phyloP scores from a whole-genome alignment of 352 stramenopile genomes.

The Phytophthora ramorum region DNA sequence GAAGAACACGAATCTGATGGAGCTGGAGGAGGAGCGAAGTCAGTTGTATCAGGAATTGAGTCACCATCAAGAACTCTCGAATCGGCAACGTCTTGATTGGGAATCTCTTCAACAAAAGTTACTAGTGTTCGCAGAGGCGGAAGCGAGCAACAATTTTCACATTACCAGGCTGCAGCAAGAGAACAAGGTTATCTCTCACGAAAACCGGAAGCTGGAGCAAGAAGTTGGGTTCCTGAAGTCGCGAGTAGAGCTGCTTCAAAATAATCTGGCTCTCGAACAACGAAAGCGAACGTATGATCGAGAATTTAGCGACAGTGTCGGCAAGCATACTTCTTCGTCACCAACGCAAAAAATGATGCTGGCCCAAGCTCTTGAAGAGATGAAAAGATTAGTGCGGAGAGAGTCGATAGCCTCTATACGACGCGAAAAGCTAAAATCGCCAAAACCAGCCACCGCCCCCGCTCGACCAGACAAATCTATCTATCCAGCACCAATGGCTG shows the following conservation, averaged over 20 bases:
- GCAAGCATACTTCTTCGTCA: constrained; percentile 23
- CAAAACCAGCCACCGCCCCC: constrained; percentile 9
- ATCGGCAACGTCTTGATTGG: constrained; percentile 36
- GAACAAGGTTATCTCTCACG: constrained; percentile 38
- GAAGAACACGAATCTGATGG: constrained; percentile 62
- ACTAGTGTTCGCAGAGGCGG: constrained; percentile 32
- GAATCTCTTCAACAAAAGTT: constrained; percentile 41
- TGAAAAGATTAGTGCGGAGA: constrained; percentile 41
- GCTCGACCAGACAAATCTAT: background rate
- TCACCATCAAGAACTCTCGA: constrained; percentile 41
- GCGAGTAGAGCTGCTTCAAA: constrained; percentile 48
- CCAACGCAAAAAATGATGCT: constrained; percentile 33
- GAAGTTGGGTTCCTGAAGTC: constrained; percentile 49
- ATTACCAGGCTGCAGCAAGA: constrained; percentile 50
- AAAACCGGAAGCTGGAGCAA: constrained; percentile 62
- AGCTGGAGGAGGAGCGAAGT: constrained; percentile 64
- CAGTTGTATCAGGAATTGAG: constrained; percentile 56
- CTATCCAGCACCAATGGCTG: background rate
- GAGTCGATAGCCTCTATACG: constrained; percentile 39
- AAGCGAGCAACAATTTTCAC: constrained; percentile 42
- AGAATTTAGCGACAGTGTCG: constrained; percentile 32
- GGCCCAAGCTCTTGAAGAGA: constrained; percentile 46
- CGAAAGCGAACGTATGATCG: constrained; percentile 66
- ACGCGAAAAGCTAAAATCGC: constrained; percentile 42
- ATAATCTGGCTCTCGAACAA: constrained; percentile 50